Percentiles rank a stretch among this genome's conserved stretches.
Evolutionary conservation across 192 early-diverging fungal species (phyloP).

Genomic region (Linnemannia zychae): DNA sequence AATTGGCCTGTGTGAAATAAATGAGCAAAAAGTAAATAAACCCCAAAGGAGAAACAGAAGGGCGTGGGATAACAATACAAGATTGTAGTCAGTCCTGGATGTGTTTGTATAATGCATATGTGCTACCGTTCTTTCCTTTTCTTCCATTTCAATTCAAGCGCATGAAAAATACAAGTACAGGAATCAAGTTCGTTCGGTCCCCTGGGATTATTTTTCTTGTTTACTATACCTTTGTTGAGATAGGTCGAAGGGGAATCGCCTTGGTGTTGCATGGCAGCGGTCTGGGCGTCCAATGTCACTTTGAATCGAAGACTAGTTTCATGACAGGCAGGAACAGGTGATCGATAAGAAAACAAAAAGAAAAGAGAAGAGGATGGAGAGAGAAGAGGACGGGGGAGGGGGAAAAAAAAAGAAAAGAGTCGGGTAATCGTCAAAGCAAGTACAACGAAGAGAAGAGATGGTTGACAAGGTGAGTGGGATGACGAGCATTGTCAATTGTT

Average conservation of each 20-base stretch:
- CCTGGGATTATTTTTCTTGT: too few relatives aligned
- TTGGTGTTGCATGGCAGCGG: conserved; percentile 63
- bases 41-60: too few relatives aligned
- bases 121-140: background rate
- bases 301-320: conserved; percentile 45
- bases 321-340: background rate
- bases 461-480: background rate
- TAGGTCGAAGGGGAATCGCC: conserved; percentile 77
- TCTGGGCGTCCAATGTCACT: conserved; percentile 61
- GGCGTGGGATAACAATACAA: background rate
- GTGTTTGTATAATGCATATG: background rate
- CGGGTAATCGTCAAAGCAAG: background rate
- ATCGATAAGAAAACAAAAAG: background rate
- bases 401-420: background rate
- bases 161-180: background rate
- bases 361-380: background rate
- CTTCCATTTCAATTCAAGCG: conserved; percentile 7
- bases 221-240: conserved; percentile 75
- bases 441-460: background rate
- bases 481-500: too few relatives aligned
- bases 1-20: conserved; percentile 61
- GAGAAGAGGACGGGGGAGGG: background rate
- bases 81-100: background rate
- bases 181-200: background rate
- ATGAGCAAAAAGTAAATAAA: background rate